phyloP scores from a whole-genome alignment of 2,329 filamentous ascomycete genomes.

The Aureobasidium mangrovei region DNA sequence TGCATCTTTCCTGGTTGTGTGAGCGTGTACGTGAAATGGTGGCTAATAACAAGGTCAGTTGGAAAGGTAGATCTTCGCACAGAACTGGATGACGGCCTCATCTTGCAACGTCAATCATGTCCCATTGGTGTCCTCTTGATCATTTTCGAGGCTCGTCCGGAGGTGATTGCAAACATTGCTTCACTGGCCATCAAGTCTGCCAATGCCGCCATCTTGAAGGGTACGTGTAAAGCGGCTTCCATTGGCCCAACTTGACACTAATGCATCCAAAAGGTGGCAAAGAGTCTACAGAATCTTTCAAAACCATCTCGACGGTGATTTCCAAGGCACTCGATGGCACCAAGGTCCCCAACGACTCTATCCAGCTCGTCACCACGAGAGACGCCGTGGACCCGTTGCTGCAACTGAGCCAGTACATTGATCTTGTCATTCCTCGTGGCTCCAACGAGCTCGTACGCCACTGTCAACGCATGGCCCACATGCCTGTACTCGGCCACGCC shows the following conservation, averaged over 20 bases:
- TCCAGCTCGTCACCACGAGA: conserved; percentile 89
- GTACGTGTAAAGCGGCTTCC: conserved; percentile 30
- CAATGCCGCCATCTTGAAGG: conserved; percentile 94
- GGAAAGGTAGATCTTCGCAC: conserved; percentile 78
- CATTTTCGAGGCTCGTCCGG: conserved; percentile 94
- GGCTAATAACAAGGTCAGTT: conserved; percentile 44
- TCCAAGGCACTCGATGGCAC: conserved; percentile 65
- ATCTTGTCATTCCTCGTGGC: conserved; percentile 88
- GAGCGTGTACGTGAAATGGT: neutral
- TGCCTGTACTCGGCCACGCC: conserved; percentile 91
- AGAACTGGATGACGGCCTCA: conserved; percentile 74
- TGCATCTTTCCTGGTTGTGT: neutral
- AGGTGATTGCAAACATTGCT: conserved; percentile 97
- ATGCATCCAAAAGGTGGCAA: conserved; percentile 60
- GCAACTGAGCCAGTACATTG: conserved; percentile 75
- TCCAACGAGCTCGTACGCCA: conserved; percentile 83
- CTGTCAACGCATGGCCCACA: conserved; percentile 84
- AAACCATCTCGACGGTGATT: conserved; percentile 79
- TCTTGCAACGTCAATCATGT: conserved; percentile 80
- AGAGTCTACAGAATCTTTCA: conserved; percentile 91
- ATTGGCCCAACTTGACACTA: neutral
- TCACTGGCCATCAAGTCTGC: conserved; percentile 93
- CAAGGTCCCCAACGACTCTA: conserved; percentile 70
- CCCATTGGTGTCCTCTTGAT: conserved; percentile 96
- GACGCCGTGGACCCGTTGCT: conserved; percentile 87